Base-by-base conservation (phyloP, 306 rosid species). In the Lotus japonicus region DNA sequence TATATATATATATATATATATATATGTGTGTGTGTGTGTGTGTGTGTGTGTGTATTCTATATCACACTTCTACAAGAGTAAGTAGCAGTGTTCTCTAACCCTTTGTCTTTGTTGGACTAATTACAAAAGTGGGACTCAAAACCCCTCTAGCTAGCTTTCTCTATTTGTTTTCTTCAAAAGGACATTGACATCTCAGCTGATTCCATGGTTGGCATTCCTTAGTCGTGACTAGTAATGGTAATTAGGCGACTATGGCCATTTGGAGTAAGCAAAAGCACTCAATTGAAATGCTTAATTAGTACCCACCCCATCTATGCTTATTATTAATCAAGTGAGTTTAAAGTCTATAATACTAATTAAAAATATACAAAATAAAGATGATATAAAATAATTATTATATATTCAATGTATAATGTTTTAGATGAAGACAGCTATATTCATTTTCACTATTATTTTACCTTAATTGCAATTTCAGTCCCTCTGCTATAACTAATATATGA, bases 111-210 rank as follows among this genome's bases (percentile, higher is more conserved):
- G 67, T 39, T 58, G 63, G 58, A 39, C 17, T 8, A 46, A 23
- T 75, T 71, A 42, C 44, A 62, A 41, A 18, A 79, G 23, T 49
- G 14, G 16, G 45, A 68, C 58, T 61, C 14, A 36, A 12, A 49
- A 48, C 55, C 39, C 64, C 55, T 48, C 41, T 26, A 26, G 33
- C 33, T 23, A n/a, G n/a, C n/a, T n/a, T 64, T 9, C 11, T 11
- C 33, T 64, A 36, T 56, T 69, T 36, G 43, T 48, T 60, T 67
- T 26, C 64, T 53, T 67, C 45, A 39, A 66, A 62, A 61, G 31
- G 73, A 64, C 50, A 33, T 28, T 44, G 65, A 65, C 70, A 79
- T 74, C 48, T n/a, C n/a, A n/a, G n/a, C n/a, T n/a, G n/a, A n/a
- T n/a, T n/a, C n/a, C 73, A 69, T 33, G 51, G 56, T 64, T 46